A percentile compares a stretch with the other conserved stretches of the same genome.
Evolutionary conservation across 768 basidiomycete species (phyloP).

Genomic region (Leccinum incarnatum): DNA sequence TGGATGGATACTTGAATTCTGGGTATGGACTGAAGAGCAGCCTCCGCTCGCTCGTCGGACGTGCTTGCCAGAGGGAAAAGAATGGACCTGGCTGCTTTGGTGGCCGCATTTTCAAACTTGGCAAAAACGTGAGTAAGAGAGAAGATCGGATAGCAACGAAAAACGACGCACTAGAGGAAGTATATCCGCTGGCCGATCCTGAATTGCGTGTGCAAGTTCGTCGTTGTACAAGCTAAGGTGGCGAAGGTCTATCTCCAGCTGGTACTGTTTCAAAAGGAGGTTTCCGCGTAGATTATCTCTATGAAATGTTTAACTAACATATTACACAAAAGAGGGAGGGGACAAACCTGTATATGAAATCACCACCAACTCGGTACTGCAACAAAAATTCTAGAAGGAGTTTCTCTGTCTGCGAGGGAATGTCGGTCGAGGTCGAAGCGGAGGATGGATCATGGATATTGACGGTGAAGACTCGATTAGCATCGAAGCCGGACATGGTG

Average conservation of each 20-base stretch:
- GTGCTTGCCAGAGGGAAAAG: slow-evolving; percentile 73
- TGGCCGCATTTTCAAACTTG: slow-evolving; percentile 90
- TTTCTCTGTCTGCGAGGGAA: slow-evolving; percentile 78
- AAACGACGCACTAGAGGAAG: slow-evolving; percentile 68
- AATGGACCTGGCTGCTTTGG: slow-evolving; percentile 78
- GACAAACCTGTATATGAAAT: slow-evolving; percentile 85
- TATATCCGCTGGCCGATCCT: slow-evolving; percentile 85
- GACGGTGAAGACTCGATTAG: slow-evolving; percentile 77
- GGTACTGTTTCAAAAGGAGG: slow-evolving; percentile 81
- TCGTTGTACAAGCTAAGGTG: slow-evolving; percentile 85
- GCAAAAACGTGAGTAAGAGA: not conserved
- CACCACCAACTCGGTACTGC: slow-evolving; percentile 83
- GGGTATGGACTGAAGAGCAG: slow-evolving; percentile 50
- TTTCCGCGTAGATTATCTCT: slow-evolving; percentile 89
- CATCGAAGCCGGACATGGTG: slow-evolving; percentile 85
- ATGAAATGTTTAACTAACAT: slow-evolving; percentile 4
- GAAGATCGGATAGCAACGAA: not conserved
- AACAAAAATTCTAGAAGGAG: slow-evolving; percentile 82
- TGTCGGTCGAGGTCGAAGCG: slow-evolving; percentile 56
- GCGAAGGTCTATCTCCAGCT: slow-evolving; percentile 77
- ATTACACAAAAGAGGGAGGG: not conserved
- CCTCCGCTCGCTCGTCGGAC: slow-evolving; percentile 43
- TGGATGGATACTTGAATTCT: slow-evolving; percentile 85
- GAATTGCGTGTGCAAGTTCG: slow-evolving; percentile 91
- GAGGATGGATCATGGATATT: slow-evolving; percentile 65